Base-by-base conservation (phyloP, 495 filamentous ascomycete genomes). In the Penicillium manginii region DNA sequence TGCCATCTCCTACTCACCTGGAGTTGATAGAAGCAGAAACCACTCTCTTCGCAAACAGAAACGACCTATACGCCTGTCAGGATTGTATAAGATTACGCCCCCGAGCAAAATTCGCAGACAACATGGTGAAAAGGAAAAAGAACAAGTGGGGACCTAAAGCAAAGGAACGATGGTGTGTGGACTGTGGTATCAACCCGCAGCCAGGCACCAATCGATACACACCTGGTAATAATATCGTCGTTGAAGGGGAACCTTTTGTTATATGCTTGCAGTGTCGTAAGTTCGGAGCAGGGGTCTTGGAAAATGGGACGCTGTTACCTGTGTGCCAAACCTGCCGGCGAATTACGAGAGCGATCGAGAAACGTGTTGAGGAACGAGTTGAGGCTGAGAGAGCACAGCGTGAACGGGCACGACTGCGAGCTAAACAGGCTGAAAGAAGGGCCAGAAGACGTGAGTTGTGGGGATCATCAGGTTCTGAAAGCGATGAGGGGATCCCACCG, bases 81-180 rank as follows among this genome's bases (percentile, higher is more conserved):
- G 55, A 58, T 31, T 58, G 55, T 52, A 40, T 58, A 17, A 50
- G 48, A 18, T 32, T 58, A 19, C 55, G 55, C 39, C 55, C 55
- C 21, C 19, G 48, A 33, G 48, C 47, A 42, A 52, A 58, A 52
- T 58, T 58, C 21, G 55, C 47, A 10, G 55, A 58, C 40, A 58
- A 43, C 18, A 58, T 58, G 55, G 17, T 45, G 12, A 58, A 58
- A 33, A 31, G 42, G 40, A 52, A 58, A 52, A 52, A 52, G 29
- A 47, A 18, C 37, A 58, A 52, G 35, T 52, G 35, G 48, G 55
- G 35, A 35, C 19, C n/a, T 33, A 14, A 45, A 4, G 33, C 48
- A 18, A 37, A 12, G 19, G 19, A 52, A 6, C 55, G 55, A 18
- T 58, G 37, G 19, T 58, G 55, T 33, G 55, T 58, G 4, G 47